Base-by-base conservation (phyloP, 768 basidiomycete genomes). In the Boletus subcaerulescens region DNA sequence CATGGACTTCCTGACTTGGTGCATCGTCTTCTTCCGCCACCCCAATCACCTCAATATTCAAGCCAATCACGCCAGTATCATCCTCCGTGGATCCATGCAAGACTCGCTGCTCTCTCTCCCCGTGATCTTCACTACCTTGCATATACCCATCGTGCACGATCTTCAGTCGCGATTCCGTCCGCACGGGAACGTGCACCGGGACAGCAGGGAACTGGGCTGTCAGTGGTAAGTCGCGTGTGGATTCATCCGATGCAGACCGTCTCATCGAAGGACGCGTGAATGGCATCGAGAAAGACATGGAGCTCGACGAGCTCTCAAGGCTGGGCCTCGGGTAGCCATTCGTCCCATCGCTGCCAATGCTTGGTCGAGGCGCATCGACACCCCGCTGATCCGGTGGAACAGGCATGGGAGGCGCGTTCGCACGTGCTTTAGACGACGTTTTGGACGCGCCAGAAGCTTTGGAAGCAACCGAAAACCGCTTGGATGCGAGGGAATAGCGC, bases 401-500 rank as follows among this genome's bases (percentile, higher is more conserved):
- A 3, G 67, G 69, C 42, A 70, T 33, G 4, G 69, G 71, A 10
- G 69, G 69, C 3, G 59, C 61, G 17, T 70, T 55, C 14, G 45
- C 57, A 24, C 60, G 63, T 6, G 52, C 31, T 40, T 53, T 70
- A 1, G 69, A 69, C 18, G 67, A 69, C 26, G 60, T 29, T 29
- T 70, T 68, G 48, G 67, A 68, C 5, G 33, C 35, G 4, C 65
- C 60, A 2, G 65, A 66, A 7, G 53, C 50, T 22, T 64, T 70
- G 5, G 68, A 68, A 14, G 48, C 12, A 3, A 1, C 20, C 0
- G 61, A 62, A 32, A 60, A 53, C 22, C 62, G 60, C 53, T 64
- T 65, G 46, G 74, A 74, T 1, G 74, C 75, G 52, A 82, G 73
- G 0, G 85, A 87, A 49, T 76, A 77, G 6, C 84, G 74, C 18